A percentile compares a stretch with the other conserved stretches of the same genome.
These are phyloP conservation scores for Dictyophora rubrovolvata DNA, from an alignment of 768 basidiomycete genomes.

Conservation along the genomic window DNA sequence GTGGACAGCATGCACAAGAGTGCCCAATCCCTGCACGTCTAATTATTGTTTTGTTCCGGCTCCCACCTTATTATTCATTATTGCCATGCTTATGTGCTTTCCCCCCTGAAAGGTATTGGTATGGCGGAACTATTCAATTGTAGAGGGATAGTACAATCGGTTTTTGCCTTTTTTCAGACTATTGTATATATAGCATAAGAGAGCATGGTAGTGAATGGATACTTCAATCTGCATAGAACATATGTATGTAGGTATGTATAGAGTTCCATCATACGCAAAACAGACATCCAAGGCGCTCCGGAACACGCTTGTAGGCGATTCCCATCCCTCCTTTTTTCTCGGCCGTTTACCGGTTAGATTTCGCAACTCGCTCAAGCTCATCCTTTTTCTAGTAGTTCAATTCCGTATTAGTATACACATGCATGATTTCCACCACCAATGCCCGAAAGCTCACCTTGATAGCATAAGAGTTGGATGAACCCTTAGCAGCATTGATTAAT, in stretches of 20 bases:
- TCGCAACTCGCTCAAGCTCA: slow-evolving; percentile 99
- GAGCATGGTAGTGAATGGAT: neutral
- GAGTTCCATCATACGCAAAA: neutral
- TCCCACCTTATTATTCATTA: neutral
- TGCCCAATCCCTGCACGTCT: neutral
- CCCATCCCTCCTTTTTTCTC: neutral
- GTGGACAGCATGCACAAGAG: neutral
- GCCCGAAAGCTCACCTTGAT: slow-evolving; percentile 65
- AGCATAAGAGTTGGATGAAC: slow-evolving; percentile 99
- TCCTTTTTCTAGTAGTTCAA: slow-evolving; percentile 74
- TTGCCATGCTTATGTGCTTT: neutral
- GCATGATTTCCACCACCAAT: neutral
- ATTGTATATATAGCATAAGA: neutral
- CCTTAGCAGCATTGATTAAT: slow-evolving; percentile 99
- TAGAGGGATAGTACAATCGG: no score
- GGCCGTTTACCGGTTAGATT: slow-evolving; percentile 90
- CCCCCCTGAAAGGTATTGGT: neutral
- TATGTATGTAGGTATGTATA: neutral
- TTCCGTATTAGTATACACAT: neutral
- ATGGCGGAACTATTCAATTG: neutral
- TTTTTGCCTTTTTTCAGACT: neutral
- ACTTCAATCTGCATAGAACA: neutral
- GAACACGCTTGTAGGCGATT: neutral
- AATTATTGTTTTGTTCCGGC: neutral
- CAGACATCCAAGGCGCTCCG: slow-evolving; percentile 1